Evolutionary conservation across 306 rosid species (phyloP).

Genomic region (Medicago arabica): DNA sequence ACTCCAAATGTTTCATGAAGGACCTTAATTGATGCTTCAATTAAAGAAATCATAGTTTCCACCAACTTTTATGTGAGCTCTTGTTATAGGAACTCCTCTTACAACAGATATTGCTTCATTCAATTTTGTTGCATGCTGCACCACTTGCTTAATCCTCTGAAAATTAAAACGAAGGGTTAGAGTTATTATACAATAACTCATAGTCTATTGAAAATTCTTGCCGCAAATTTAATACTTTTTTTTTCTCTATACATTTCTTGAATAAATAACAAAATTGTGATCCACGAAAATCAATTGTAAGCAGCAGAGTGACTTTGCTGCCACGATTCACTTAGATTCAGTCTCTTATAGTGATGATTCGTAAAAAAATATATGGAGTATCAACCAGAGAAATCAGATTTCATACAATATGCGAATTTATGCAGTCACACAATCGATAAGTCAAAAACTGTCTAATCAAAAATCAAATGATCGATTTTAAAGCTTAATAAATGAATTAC

Average conservation of each 20-base stretch:
- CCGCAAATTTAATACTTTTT: neutral
- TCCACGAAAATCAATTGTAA: neutral
- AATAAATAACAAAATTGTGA: neutral
- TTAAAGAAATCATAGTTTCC: constrained; percentile 63
- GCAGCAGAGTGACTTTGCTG: neutral
- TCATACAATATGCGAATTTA: neutral
- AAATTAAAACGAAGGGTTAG: constrained; percentile 33
- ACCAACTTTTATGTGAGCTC: constrained; percentile 75
- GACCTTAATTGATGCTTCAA: constrained; percentile 35
- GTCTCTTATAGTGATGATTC: no score
- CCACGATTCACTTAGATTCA: neutral
- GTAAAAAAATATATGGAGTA: no score
- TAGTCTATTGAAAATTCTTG: neutral
- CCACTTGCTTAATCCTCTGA: constrained; percentile 77
- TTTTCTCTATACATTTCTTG: neutral
- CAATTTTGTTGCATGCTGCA: constrained; percentile 60
- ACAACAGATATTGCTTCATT: constrained; percentile 71
- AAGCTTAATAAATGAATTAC: no score
- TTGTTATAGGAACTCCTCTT: constrained; percentile 63
- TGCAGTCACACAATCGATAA: neutral
- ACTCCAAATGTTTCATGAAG: neutral
- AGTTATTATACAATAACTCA: constrained; percentile 21
- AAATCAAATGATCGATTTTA: neutral
- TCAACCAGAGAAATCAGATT: neutral
- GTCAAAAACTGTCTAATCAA: neutral